Evolutionary conservation across 257 asterid species (phyloP), one percentile per base, ranked within the genome.

Genomic region (Rauvolfia tetraphylla): DNA sequence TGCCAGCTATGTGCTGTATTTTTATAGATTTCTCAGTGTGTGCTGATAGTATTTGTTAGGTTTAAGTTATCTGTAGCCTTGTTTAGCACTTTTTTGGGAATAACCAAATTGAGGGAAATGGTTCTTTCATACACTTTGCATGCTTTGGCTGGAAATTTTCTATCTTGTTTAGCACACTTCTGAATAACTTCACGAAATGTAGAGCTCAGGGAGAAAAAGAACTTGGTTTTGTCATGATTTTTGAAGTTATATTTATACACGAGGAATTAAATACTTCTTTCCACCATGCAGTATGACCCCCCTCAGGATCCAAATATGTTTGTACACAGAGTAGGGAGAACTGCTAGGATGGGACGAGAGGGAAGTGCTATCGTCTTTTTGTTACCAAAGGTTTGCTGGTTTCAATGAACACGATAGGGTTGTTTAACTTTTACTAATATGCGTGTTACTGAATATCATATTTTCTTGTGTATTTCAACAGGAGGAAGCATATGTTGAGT

Each of bases 301-400:
- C 98, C 98, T 75, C 98, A 92, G 84, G 98, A 95, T 83, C 98
- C 97, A 63, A 84, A 91, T 81, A 91, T 95, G 81, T 95, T 95
- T 70, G 72, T 95, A 75, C 99, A 95, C 83, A 88, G 98, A 87
- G 99, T 90, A 85, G 99, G 99, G 68, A 89, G 99, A 88, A 95
- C 98, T 46, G 99, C 99, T 75, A 86, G 98, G 81, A 72, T 95
- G 94, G 99, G 99, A 57, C 89, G 97, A 49, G 88, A 91, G 86
- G 98, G 99, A 73, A 86, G 82, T 85, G 97, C 96, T 22, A 82
- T 90, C 75, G 93, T 91, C 70, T 95, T 92, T 79, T 82, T 95
- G 71, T 82, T 91, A 82, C 98, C 97, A 57, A 89, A 92, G 99
- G 99, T 76, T 76, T 51, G 81, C 57, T 44, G 23, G 15, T 59